Evolutionary conservation across 2,329 filamentous ascomycete species (phyloP).

Genomic region (Apiospora kogelbergensis): DNA sequence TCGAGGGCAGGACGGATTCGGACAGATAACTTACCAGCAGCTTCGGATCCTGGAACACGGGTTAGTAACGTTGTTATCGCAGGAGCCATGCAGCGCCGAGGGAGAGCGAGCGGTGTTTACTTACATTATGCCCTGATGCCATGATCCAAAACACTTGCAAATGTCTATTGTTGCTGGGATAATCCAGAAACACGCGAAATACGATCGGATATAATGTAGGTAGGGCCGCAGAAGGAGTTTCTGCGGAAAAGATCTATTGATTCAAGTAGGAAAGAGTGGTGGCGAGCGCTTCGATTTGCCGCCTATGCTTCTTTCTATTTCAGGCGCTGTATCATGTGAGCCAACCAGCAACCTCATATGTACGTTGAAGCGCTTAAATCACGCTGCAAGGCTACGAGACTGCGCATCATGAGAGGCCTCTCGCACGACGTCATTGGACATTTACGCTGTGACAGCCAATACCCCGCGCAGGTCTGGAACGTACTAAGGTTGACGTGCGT

Average conservation of each 20-base stretch:
- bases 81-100: not conserved
- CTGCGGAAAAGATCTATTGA: not conserved
- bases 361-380: constrained; percentile 8
- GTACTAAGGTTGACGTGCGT: constrained; percentile 7
- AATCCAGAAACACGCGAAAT: not conserved
- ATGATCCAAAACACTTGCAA: constrained; percentile 1
- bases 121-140: constrained; percentile 10
- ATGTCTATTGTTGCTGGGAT: not conserved
- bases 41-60: constrained; percentile 3
- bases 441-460: constrained; percentile 10
- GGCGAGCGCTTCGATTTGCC: not conserved
- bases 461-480: constrained; percentile 10
- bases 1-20: not conserved
- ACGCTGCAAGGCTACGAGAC: not conserved
- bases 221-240: not conserved
- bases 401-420: constrained; percentile 25
- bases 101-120: not conserved
- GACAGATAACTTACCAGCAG: not conserved
- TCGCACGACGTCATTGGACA: constrained; percentile 29
- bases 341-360: not conserved
- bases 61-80: not conserved
- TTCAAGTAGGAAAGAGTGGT: not conserved
- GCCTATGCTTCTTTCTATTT: not conserved
- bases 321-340: not conserved
- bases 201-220: not conserved